Evolutionary conservation across 345 rosid species (phyloP).

Genomic region (Angophora floribunda): DNA sequence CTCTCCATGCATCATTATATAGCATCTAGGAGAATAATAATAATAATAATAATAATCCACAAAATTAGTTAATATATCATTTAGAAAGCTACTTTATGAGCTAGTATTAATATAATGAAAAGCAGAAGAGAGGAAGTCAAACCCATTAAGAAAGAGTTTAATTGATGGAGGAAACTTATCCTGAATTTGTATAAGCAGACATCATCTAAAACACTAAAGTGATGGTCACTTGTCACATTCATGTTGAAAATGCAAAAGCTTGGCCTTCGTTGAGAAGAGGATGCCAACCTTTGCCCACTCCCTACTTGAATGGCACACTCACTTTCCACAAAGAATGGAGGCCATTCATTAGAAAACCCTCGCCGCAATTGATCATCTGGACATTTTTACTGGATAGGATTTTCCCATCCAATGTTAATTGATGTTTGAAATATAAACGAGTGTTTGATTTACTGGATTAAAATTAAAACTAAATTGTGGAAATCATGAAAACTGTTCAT

Average conservation of each 20-base stretch:
- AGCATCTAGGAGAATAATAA: not conserved
- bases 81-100: not conserved
- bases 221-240: not conserved
- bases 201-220: not conserved
- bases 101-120: not conserved
- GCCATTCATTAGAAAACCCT: not conserved
- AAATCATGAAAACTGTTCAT: no score
- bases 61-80: not conserved
- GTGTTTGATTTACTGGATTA: not conserved
- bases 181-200: not conserved
- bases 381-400: not conserved
- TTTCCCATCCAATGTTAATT: not conserved
- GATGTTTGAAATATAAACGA: not conserved
- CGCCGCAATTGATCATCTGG: fast-evolving
- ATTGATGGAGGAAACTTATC: not conserved
- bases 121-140: not conserved
- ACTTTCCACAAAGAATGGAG: not conserved
- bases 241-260: not conserved
- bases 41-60: not conserved
- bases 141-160: not conserved
- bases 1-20: not conserved
- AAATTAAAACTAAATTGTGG: no score
- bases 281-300: not conserved
- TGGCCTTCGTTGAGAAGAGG: not conserved
- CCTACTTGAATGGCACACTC: not conserved